Evolutionary conservation across 345 rosid genomes (phyloP), one percentile per base, ranked within the genome.

Genomic region (Citrus sp.): DNA sequence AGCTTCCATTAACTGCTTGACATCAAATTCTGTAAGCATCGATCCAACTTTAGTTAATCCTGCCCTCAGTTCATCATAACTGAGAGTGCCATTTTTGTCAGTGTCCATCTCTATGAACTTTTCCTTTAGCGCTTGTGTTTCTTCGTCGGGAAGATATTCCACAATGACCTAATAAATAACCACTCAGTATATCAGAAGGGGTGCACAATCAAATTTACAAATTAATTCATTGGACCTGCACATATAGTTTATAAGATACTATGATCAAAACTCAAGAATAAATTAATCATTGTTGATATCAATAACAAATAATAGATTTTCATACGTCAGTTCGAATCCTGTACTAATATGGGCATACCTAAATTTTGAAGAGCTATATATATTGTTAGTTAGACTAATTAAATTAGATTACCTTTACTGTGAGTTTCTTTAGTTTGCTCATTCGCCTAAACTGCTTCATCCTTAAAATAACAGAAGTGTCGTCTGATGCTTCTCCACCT

Each of bases 381-480:
- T 46, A 13, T 13, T 46, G 51, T 46, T 46, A 46, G 5, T 18
- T 40, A 9, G 63, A 58, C 4, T 37, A 46, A 3, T 46, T 46
- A 12, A 13, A 46, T 13, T 3, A 13, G 14, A 13, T 46, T 82
- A 90, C 98, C 96, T 95, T 93, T 73, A 94, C 67, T 34, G 98
- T 97, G 73, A 95, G 97, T 84, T 92, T 92, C 90, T 92, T 94
- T 56, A 95, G 86, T 85, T 92, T 91, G 88, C 93, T 93, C 98
- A 95, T 93, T 46, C 90, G 92, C 85, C 97, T 88, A 86, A 94
- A 94, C 78, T 93, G 98, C 86, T 93, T 96, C 99, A 96, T 89
- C 82, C 98, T 90, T 21, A 91, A 87, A 46, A 94, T 90, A 40
- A 94, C 99, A 16, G 98, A 98, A 82, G 83, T 91, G 64, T 92